Percentiles rank a stretch among this genome's conserved stretches.
These are phyloP conservation scores for Adansonia madagascariensis DNA, from an alignment of 441 rosid species.

Conservation along the genomic window DNA sequence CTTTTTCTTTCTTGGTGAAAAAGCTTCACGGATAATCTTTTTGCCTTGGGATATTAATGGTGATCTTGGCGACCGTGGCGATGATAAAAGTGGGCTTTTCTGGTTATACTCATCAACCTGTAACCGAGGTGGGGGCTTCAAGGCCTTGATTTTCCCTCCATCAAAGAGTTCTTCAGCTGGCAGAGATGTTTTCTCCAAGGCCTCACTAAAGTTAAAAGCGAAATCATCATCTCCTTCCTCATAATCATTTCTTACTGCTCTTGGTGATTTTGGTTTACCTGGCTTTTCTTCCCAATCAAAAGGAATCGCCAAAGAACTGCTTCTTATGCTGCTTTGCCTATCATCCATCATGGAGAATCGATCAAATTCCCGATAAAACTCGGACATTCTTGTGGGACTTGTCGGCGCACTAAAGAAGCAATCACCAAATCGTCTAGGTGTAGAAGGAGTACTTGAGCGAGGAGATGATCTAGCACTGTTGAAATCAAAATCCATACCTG, in stretches of 20 bases:
- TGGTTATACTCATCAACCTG: slow-evolving; percentile 29
- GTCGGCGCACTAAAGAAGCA: too few relatives aligned
- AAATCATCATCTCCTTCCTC: slow-evolving; percentile 56
- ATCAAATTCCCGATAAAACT: too few relatives aligned
- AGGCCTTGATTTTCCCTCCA: slow-evolving; percentile 72
- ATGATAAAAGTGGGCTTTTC: slow-evolving; percentile 37
- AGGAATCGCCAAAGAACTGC: too few relatives aligned
- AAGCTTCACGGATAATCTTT: slow-evolving; percentile 27
- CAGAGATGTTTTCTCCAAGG: slow-evolving; percentile 45
- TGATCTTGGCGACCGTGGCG: slow-evolving; percentile 47
- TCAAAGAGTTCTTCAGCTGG: slow-evolving; percentile 84
- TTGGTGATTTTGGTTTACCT: slow-evolving; percentile 55
- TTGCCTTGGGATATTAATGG: slow-evolving; percentile 52
- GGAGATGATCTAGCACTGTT: too few relatives aligned
- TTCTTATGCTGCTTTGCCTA: too few relatives aligned
- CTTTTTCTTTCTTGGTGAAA: too few relatives aligned
- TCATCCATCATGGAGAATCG: too few relatives aligned
- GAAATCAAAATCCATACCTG: too few relatives aligned
- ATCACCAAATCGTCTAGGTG: too few relatives aligned
- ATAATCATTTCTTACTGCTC: background rate
- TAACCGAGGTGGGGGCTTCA: slow-evolving; percentile 63
- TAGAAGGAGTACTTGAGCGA: too few relatives aligned
- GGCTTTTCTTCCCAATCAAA: slow-evolving; percentile 26
- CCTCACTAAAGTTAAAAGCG: slow-evolving; percentile 60
- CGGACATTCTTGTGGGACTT: too few relatives aligned